phyloP scores from a whole-genome alignment of 257 asterid species.

The Solanum virginianum region DNA sequence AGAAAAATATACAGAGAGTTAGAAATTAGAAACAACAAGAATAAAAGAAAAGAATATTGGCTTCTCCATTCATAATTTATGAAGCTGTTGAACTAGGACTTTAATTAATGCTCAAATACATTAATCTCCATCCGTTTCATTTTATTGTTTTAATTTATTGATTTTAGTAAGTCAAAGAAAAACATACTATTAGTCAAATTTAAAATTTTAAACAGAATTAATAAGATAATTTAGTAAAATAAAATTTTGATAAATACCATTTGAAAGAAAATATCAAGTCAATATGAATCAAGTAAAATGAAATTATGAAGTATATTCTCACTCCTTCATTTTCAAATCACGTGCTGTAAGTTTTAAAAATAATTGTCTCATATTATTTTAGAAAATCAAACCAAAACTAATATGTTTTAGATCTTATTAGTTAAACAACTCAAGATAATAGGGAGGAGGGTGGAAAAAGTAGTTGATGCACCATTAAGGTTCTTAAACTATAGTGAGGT shows the following conservation, averaged over 20 bases:
- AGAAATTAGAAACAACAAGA: neutral
- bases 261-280: neutral
- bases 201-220: no score
- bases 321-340: neutral
- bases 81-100: neutral
- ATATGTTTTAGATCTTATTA: no score
- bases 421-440: constrained; percentile 14
- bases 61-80: neutral
- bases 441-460: neutral
- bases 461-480: constrained; percentile 11
- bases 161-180: no score
- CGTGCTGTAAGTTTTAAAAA: neutral
- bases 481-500: constrained; percentile 1
- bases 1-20: neutral
- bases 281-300: neutral
- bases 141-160: neutral
- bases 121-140: neutral
- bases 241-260: no score
- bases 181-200: no score
- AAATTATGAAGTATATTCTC: neutral
- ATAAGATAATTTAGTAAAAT: no score
- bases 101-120: neutral
- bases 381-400: neutral
- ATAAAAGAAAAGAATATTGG: neutral
- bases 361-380: neutral